phyloP scores from a whole-genome alignment of 2,329 filamentous ascomycete genomes.

The Aspergillus neoniger region DNA sequence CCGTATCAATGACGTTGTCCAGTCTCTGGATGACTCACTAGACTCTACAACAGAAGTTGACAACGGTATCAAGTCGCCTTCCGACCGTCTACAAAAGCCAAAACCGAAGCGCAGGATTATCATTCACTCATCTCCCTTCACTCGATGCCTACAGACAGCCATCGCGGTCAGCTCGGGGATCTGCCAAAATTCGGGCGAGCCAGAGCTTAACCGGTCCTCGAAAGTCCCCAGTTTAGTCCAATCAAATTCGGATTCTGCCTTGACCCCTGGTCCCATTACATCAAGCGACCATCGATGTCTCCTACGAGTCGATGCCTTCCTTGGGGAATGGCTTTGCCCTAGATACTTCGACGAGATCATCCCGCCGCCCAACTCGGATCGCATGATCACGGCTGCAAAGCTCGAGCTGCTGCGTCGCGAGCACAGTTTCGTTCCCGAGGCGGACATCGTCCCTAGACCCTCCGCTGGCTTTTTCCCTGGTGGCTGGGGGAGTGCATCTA shows the following conservation, averaged over 20 bases:
- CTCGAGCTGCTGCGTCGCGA: slow-evolving; percentile 78
- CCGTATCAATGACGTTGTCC: slow-evolving; percentile 74
- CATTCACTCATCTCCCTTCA: slow-evolving; percentile 90
- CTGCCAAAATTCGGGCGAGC: slow-evolving; percentile 46
- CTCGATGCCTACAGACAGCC: slow-evolving; percentile 90
- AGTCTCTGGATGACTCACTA: slow-evolving; percentile 45
- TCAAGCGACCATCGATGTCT: slow-evolving; percentile 26
- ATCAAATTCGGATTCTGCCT: slow-evolving; percentile 4
- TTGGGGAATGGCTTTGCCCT: slow-evolving; percentile 93
- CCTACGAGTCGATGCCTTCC: slow-evolving; percentile 83
- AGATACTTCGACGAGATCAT: slow-evolving; percentile 93
- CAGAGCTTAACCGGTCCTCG: slow-evolving; percentile 16
- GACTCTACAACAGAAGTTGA: slow-evolving; percentile 13
- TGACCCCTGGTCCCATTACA: slow-evolving; percentile 2
- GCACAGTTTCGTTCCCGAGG: slow-evolving; percentile 57
- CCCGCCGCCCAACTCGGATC: slow-evolving; percentile 77
- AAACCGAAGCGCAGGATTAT: slow-evolving; percentile 72
- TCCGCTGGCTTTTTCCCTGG: slow-evolving; percentile 54
- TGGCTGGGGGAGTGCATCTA: slow-evolving; percentile 52
- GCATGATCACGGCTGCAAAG: slow-evolving; percentile 89
- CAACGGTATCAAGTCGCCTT: slow-evolving; percentile 7
- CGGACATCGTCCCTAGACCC: slow-evolving; percentile 39
- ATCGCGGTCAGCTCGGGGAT: slow-evolving; percentile 85
- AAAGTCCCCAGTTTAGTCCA: neutral
- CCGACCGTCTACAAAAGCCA: slow-evolving; percentile 12